Evolutionary conservation across 805 yeast species (phyloP), one percentile per base, ranked within the genome.

Genomic region (Cyberlindnera americana): DNA sequence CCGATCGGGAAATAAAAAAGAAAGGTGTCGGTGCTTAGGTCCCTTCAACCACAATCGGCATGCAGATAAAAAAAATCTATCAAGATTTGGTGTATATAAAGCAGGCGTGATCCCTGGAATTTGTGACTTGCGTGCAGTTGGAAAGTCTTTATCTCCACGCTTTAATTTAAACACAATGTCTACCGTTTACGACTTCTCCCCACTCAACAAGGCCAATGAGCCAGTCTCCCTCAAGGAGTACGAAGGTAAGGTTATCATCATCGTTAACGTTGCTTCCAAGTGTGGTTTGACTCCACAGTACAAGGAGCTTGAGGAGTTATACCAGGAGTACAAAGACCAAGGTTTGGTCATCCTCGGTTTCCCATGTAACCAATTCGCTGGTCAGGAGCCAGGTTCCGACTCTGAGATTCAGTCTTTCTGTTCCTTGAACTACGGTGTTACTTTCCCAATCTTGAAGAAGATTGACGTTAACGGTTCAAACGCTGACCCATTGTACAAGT

Each of bases 311-410:
- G 90, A 88, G 66, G 70, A 62, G 30, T 61, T 89, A 14, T 76
- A 86, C 67, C 65, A 80, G 45, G 79, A 81, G 58, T 84, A 82
- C 66, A 65, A 72, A 38, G 79, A 74, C 41, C 56, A 75, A 49
- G 95, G 89, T 6, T 66, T 88, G 26, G 81, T 66, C 38, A 72
- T 88, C 38, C 48, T 88, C 29, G 96, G 88, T 2, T 87, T 89
- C 76, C 96, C 96, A 39, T 84, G 95, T 65, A 85, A 86, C 65
- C 96, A 89, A 64, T 88, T 88, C 56, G 93, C 85, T 27, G 74
- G 59, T 74, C 95, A 74, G 83, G 95, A 70, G 80, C 95, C 67
- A 33, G 83, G 83, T 16, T 58, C 72, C 13, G 77, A 75, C 33
- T 74, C 79, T 37, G 90, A 85, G 59, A 86, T 88, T 53, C 79